Conservation (phyloP, 352 stramenopile species). For the Aphanomyces cochlioides region DNA sequence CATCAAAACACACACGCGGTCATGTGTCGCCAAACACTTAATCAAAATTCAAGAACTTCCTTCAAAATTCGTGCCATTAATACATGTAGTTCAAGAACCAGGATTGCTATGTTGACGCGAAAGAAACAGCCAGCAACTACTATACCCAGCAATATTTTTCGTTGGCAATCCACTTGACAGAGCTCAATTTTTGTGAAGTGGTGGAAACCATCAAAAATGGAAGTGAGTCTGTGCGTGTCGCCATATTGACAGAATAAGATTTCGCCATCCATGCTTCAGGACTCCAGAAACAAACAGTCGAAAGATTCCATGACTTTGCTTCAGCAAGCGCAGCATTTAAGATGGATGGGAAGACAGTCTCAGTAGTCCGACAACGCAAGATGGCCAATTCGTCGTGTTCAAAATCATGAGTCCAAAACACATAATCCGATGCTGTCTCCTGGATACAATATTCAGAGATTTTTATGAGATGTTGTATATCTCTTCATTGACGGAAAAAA, state of each 20-base stretch:
- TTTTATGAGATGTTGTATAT: background rate
- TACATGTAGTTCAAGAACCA: too few relatives aligned
- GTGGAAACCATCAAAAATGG: constrained; percentile 7
- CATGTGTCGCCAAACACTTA: too few relatives aligned
- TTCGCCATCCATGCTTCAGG: background rate
- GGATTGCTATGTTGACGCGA: too few relatives aligned
- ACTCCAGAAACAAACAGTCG: constrained; percentile 11
- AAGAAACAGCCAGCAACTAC: too few relatives aligned
- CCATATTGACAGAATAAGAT: background rate
- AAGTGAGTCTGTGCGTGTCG: background rate
- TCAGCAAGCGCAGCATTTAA: background rate
- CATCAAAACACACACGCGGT: too few relatives aligned
- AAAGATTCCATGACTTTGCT: background rate
- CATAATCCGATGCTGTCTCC: background rate
- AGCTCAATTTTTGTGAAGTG: background rate
- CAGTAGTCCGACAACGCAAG: background rate
- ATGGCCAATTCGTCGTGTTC: background rate
- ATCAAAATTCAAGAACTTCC: too few relatives aligned
- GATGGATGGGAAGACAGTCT: background rate
- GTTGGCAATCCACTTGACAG: constrained; percentile 16
- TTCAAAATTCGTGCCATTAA: too few relatives aligned
- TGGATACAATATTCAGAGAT: background rate
- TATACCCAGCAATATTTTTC: constrained; percentile 22
- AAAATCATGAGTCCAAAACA: constrained; percentile 23
- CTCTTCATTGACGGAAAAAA: background rate